Evolutionary conservation across 257 asterid species (phyloP).

Genomic region (Avicennia marina): DNA sequence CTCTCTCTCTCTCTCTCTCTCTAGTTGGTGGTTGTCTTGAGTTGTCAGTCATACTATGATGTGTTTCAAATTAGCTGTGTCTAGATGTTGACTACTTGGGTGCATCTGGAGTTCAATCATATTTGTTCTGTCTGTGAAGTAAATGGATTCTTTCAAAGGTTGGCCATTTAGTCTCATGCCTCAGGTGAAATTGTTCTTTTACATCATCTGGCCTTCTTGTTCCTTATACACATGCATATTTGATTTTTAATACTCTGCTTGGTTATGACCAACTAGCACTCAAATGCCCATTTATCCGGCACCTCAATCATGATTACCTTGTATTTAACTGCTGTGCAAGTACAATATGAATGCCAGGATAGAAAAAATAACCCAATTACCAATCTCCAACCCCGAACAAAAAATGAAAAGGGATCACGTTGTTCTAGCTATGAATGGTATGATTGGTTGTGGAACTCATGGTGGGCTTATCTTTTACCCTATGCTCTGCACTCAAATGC

Average conservation of each 20-base stretch:
- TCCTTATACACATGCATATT: background rate
- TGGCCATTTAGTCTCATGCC: background rate
- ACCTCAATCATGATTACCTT: background rate
- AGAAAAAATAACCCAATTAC: too few relatives aligned
- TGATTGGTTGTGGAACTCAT: background rate
- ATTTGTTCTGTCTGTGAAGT: background rate
- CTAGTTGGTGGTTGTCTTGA: background rate
- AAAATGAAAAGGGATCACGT: too few relatives aligned
- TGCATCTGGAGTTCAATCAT: background rate
- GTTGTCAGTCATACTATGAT: too few relatives aligned
- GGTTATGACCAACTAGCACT: background rate
- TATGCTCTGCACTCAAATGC: background rate
- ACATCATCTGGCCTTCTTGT: background rate
- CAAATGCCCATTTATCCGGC: background rate
- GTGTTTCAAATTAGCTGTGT: background rate
- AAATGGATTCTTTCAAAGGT: too few relatives aligned
- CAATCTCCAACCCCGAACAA: too few relatives aligned
- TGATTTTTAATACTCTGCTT: background rate
- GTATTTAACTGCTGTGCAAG: background rate
- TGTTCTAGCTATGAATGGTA: too few relatives aligned
- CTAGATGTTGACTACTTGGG: background rate
- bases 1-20: slow-evolving; percentile 12
- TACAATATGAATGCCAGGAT: too few relatives aligned
- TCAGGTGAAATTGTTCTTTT: background rate
- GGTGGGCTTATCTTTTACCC: background rate